Percentiles rank a stretch among this genome's conserved stretches.
Evolutionary conservation across 140 eudicot species (phyloP).

Genomic region (Bidens hawaiensis): DNA sequence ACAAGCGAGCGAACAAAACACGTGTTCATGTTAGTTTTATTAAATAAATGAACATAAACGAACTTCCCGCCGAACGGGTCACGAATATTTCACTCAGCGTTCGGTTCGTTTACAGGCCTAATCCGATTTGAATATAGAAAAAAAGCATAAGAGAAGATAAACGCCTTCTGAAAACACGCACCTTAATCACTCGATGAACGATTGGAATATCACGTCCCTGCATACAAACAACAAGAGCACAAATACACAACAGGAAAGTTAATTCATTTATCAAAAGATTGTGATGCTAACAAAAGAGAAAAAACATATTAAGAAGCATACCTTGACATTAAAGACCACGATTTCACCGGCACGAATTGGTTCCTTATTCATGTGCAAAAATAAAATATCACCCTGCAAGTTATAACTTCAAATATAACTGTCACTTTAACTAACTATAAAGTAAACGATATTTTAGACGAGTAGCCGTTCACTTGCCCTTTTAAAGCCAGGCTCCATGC

Average conservation of each 20-base stretch:
- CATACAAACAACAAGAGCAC: slow-evolving; percentile 8
- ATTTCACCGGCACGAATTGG: slow-evolving; percentile 98
- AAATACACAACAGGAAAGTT: slow-evolving; percentile 13
- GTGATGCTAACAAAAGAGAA: background rate
- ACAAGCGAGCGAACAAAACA: too few relatives aligned
- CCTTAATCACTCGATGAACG: slow-evolving; percentile 94
- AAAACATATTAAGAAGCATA: slow-evolving; percentile 31
- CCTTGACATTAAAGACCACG: slow-evolving; percentile 91
- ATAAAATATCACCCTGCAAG: slow-evolving; percentile 92
- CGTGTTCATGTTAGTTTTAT: too few relatives aligned
- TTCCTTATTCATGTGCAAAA: slow-evolving; percentile 84
- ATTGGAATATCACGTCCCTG: slow-evolving; percentile 97
- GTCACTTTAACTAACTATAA: background rate
- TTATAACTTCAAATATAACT: background rate
- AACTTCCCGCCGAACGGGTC: too few relatives aligned
- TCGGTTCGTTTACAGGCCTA: too few relatives aligned
- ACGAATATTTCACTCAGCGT: too few relatives aligned
- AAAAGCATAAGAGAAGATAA: too few relatives aligned
- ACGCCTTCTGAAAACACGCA: slow-evolving; percentile 20
- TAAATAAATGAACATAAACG: too few relatives aligned
- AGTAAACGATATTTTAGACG: too few relatives aligned
- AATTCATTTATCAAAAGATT: too few relatives aligned
- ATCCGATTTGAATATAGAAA: too few relatives aligned
- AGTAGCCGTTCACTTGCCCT: slow-evolving; percentile 76
- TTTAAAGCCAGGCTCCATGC: slow-evolving; percentile 98